These are phyloP conservation scores for Ballota nigra DNA, from an alignment of 257 asterid genomes.

Conservation along the genomic window DNA sequence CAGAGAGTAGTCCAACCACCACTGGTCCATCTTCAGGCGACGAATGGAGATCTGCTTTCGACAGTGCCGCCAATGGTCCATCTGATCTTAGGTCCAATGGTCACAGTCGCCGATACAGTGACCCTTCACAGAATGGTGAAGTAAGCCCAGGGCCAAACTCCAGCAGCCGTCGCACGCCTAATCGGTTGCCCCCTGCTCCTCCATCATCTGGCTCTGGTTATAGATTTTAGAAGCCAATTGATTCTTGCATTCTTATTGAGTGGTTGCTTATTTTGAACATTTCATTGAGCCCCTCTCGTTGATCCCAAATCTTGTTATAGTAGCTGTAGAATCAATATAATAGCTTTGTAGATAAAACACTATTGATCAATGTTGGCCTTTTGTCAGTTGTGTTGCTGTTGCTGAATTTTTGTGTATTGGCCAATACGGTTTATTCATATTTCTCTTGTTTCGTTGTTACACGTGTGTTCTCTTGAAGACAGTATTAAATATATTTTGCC, in stretches of 20 bases:
- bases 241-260: slow-evolving; percentile 51
- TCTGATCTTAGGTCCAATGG: slow-evolving; percentile 63
- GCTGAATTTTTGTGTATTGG: slow-evolving; percentile 47
- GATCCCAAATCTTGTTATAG: slow-evolving; percentile 41
- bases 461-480: background rate
- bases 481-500: background rate
- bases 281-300: slow-evolving; percentile 37
- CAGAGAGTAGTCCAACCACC: slow-evolving; percentile 83
- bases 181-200: slow-evolving; percentile 89
- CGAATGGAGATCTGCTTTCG: slow-evolving; percentile 97
- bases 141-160: slow-evolving; percentile 49
- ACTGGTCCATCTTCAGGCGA: slow-evolving; percentile 73
- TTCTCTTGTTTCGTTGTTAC: slow-evolving; percentile 19
- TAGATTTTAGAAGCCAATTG: slow-evolving; percentile 48
- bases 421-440: slow-evolving; percentile 7
- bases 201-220: slow-evolving; percentile 70
- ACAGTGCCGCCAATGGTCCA: slow-evolving; percentile 73
- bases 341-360: slow-evolving; percentile 66
- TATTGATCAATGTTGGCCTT: slow-evolving; percentile 23
- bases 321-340: slow-evolving; percentile 39
- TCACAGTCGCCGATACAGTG: slow-evolving; percentile 71
- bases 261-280: slow-evolving; percentile 39
- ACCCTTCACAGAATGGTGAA: slow-evolving; percentile 78
- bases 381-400: slow-evolving; percentile 32
- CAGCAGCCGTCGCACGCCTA: slow-evolving; percentile 85